Conservation (phyloP, 73 alveolate genomes). For the Paramecium sonneborni region DNA sequence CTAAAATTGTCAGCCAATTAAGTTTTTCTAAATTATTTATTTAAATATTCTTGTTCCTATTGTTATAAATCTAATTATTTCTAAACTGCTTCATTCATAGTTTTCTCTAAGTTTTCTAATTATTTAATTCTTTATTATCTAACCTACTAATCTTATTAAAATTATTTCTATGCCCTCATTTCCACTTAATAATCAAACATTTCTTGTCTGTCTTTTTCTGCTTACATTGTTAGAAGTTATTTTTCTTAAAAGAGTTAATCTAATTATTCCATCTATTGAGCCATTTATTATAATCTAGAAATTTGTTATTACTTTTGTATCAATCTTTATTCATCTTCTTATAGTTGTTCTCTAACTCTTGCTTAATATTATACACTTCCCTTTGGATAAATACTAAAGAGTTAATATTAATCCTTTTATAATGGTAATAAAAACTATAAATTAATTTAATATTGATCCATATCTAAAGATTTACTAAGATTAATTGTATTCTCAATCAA, state of each 20-base stretch:
- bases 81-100: not conserved
- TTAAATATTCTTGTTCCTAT: constrained; percentile 25
- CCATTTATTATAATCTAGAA: not conserved
- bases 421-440: constrained; percentile 6
- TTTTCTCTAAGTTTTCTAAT: constrained; percentile 10
- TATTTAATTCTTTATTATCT: constrained; percentile 25
- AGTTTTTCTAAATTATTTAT: constrained; percentile 33
- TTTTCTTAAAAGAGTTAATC: constrained; percentile 10
- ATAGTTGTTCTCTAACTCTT: constrained; percentile 21
- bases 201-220: constrained; percentile 35
- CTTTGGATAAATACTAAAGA: constrained; percentile 33
- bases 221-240: not conserved
- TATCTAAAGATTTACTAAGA: not conserved
- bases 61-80: constrained; percentile 16
- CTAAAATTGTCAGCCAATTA: constrained; percentile 48
- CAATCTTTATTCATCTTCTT: constrained; percentile 15
- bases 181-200: constrained; percentile 49
- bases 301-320: not conserved
- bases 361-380: constrained; percentile 24
- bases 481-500: not conserved
- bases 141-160: not conserved
- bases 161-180: constrained; percentile 32
- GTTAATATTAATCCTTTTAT: constrained; percentile 11
- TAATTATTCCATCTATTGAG: not conserved
- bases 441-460: not conserved